A percentile compares a stretch with the other conserved stretches of the same genome.
Evolutionary conservation across 164 flowering plant species (phyloP).

Genomic region (Aristolochia contorta): DNA sequence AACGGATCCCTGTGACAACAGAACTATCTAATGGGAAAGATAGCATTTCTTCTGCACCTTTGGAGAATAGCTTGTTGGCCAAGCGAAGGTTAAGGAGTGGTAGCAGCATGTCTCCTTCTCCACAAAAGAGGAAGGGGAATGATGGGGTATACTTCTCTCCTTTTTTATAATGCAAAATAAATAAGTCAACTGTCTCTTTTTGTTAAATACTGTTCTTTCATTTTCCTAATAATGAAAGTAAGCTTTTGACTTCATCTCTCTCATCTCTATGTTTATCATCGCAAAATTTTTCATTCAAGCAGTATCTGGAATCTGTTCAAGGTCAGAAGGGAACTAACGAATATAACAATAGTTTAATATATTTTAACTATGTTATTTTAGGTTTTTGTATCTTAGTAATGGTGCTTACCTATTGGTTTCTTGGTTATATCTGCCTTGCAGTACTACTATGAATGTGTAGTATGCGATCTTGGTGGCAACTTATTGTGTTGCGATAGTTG

Average conservation of each 20-base stretch:
- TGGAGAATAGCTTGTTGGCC: slow-evolving; percentile 34
- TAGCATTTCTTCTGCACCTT: slow-evolving; percentile 21
- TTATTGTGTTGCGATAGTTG: slow-evolving; percentile 94
- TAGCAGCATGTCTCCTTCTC: slow-evolving; percentile 22
- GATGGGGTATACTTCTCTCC: slow-evolving; percentile 72
- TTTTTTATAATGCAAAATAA: neutral
- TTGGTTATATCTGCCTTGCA: slow-evolving; percentile 23
- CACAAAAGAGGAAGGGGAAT: slow-evolving; percentile 72
- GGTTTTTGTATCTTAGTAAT: too few relatives aligned
- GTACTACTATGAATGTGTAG: slow-evolving; percentile 91
- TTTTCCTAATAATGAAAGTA: too few relatives aligned
- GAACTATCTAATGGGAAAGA: slow-evolving; percentile 34
- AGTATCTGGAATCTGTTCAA: too few relatives aligned
- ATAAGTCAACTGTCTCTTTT: too few relatives aligned
- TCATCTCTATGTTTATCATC: too few relatives aligned
- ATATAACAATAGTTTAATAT: too few relatives aligned
- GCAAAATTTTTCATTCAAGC: too few relatives aligned
- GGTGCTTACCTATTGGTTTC: neutral
- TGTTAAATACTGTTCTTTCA: too few relatives aligned
- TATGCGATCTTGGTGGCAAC: slow-evolving; percentile 95
- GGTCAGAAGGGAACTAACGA: neutral
- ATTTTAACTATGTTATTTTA: slow-evolving; percentile 1
- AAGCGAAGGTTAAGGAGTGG: slow-evolving; percentile 34
- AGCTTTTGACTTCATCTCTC: too few relatives aligned
- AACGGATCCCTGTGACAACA: slow-evolving; percentile 45